Evolutionary conservation across 2,329 filamentous ascomycete genomes (phyloP).

Genomic region (Colletotrichum acutatum): DNA sequence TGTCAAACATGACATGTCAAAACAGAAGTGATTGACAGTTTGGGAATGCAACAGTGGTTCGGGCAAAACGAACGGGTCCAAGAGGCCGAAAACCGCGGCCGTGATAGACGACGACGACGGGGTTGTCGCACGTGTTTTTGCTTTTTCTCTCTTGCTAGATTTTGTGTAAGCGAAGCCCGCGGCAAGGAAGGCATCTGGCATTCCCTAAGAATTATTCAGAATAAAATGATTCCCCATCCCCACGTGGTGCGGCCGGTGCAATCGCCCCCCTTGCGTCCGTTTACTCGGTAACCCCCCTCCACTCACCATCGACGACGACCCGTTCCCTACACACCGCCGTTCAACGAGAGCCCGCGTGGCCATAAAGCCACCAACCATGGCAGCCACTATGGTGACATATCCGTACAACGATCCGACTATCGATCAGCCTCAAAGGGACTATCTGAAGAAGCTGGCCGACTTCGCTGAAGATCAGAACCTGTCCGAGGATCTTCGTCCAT

Average conservation of each 20-base stretch:
- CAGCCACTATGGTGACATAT: constrained; percentile 18
- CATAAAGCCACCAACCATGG: constrained; percentile 17
- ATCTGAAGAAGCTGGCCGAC: constrained; percentile 27
- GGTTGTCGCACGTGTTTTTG: constrained; percentile 3
- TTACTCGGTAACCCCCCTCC: constrained; percentile 10
- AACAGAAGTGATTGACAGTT: constrained; percentile 11
- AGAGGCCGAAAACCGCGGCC: neutral
- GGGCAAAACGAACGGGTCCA: neutral
- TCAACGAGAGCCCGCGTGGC: constrained; percentile 21
- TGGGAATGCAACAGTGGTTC: neutral
- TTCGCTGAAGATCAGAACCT: constrained; percentile 25
- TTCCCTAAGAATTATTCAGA: neutral
- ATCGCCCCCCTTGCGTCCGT: neutral
- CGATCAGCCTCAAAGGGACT: constrained; percentile 20
- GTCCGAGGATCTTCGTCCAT: constrained; percentile 17
- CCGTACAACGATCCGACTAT: constrained; percentile 27
- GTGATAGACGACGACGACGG: neutral
- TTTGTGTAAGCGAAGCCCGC: neutral
- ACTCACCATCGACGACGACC: neutral
- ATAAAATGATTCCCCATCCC: constrained; percentile 27
- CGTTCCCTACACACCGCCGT: neutral
- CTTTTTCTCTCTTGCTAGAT: neutral
- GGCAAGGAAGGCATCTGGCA: neutral
- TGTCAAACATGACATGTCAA: constrained; percentile 16
- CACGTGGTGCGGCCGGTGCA: neutral